phyloP scores from a whole-genome alignment of 2,329 filamentous ascomycete genomes.

The Epichloe typhina region DNA sequence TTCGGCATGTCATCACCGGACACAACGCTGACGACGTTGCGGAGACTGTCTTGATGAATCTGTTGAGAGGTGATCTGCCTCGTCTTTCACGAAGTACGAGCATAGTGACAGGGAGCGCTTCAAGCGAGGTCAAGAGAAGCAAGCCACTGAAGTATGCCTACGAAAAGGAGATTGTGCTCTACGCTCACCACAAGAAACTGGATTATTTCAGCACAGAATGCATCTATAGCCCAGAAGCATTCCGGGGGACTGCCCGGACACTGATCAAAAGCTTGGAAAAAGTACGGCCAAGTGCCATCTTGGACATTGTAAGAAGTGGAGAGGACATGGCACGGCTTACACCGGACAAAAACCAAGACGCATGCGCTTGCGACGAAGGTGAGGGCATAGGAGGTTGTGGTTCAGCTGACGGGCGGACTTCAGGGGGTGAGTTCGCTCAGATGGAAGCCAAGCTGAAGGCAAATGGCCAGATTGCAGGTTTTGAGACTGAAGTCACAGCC shows the following conservation, averaged over 20 bases:
- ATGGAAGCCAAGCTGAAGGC: constrained; percentile 48
- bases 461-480: constrained; percentile 9
- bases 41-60: constrained; percentile 95
- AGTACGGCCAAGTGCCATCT: constrained; percentile 81
- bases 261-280: constrained; percentile 93
- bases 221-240: constrained; percentile 95
- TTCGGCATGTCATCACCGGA: constrained; percentile 89
- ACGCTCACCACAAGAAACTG: constrained; percentile 90
- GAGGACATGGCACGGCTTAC: constrained; percentile 86
- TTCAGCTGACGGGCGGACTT: constrained; percentile 44
- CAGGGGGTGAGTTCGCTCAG: constrained; percentile 65
- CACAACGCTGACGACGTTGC: constrained; percentile 97
- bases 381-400: constrained; percentile 56
- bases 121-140: constrained; percentile 84
- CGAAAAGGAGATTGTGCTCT: constrained; percentile 97
- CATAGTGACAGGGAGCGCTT: constrained; percentile 66
- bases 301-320: constrained; percentile 88
- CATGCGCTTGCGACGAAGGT: constrained; percentile 24
- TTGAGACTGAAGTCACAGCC: constrained; percentile 21
- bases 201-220: constrained; percentile 99
- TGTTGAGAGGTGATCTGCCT: constrained; percentile 79
- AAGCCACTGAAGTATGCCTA: constrained; percentile 98
- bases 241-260: constrained; percentile 78
- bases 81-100: constrained; percentile 78
- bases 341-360: constrained; percentile 23